A percentile compares a stretch with the other conserved stretches of the same genome.
Conservation (phyloP, 495 filamentous ascomycete species). For the Penicillium coffeae region DNA sequence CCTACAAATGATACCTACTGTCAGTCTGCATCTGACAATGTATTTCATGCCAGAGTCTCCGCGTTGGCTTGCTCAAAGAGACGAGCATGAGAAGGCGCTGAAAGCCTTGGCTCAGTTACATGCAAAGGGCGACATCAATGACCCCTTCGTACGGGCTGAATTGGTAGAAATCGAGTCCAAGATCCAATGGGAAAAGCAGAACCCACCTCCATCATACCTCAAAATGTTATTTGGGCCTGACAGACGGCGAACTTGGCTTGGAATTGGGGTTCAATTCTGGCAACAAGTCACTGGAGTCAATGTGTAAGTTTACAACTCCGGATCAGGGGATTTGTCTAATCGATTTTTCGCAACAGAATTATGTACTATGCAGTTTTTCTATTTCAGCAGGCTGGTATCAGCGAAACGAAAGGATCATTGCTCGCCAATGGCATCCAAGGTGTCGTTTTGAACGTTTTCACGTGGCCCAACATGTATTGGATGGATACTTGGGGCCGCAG, state of each 20-base stretch:
- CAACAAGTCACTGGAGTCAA: slow-evolving; percentile 30
- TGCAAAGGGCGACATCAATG: slow-evolving; percentile 56
- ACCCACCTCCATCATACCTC: slow-evolving; percentile 20
- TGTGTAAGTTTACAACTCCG: slow-evolving; percentile 12
- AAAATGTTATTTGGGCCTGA: slow-evolving; percentile 22
- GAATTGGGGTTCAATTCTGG: slow-evolving; percentile 33
- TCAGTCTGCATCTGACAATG: slow-evolving; percentile 59
- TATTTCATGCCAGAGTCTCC: slow-evolving; percentile 71
- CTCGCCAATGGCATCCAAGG: slow-evolving; percentile 26
- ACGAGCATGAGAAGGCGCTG: slow-evolving; percentile 63
- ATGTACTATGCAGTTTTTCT: slow-evolving; percentile 30
- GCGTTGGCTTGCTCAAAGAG: slow-evolving; percentile 68
- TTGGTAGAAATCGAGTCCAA: slow-evolving; percentile 64
- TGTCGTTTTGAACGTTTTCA: slow-evolving; percentile 22
- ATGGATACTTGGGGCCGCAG: slow-evolving; percentile 25
- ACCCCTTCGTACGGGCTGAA: slow-evolving; percentile 67
- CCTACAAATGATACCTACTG: slow-evolving; percentile 63
- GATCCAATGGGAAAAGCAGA: slow-evolving; percentile 18
- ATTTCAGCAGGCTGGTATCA: slow-evolving; percentile 23
- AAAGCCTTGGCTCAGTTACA: slow-evolving; percentile 63
- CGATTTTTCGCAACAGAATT: slow-evolving; percentile 10
- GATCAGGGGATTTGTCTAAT: not conserved
- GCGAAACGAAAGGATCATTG: slow-evolving; percentile 14
- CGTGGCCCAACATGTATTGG: slow-evolving; percentile 22
- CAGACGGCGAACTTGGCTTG: slow-evolving; percentile 27